Base-by-base conservation (phyloP, 2,329 filamentous ascomycete species). In the Fusarium xyrophilum region DNA sequence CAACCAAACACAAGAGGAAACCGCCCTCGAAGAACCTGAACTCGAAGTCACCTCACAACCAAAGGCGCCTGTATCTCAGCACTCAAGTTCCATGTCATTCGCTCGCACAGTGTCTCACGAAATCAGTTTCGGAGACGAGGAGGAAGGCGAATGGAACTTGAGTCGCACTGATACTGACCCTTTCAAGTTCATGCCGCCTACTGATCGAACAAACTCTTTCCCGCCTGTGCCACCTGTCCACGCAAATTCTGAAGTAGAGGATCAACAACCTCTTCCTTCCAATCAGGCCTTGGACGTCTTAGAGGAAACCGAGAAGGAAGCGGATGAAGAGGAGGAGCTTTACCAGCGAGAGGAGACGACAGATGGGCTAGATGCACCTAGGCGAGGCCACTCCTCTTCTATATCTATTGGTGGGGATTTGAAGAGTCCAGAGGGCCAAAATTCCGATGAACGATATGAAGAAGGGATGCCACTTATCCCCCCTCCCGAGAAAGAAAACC, bases 401-500 rank as follows among this genome's bases (percentile, higher is more conserved):
- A 77, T 80, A 43, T 80, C 78, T 12, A 76, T 84, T 46, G 83
- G 83, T 12, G 81, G 83, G 17, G 80, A 84, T 23, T 64, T 83
- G 2, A 75, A 78, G 25, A 80, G 77, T 42, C 65, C 76, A 3
- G 77, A 81, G 15, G 80, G 81, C 36, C 80, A 83, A 38, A 80
- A 79, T 25, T 79, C 81, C 2, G 85, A 90, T 28, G 85, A 86
- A 27, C 86, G 90, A 44, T 93, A 85, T 67, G 89, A 91, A 60
- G 91, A 93, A 78, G 90, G 90, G 0, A 62, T 93, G 7, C 90
- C 90, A 2, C 77, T 93, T 62, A 87, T 88, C 71, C 81, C 82
- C 23, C 76, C 80, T 50, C 57, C 74, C 4, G 52, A 62, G 6
- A 38, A 61, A 40, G 58, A 54, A 40, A 38, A 10, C 33, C 68